These are phyloP conservation scores for Ambrosia hybrid DNA, from an alignment of 140 eudicot species.

Conservation along the genomic window DNA sequence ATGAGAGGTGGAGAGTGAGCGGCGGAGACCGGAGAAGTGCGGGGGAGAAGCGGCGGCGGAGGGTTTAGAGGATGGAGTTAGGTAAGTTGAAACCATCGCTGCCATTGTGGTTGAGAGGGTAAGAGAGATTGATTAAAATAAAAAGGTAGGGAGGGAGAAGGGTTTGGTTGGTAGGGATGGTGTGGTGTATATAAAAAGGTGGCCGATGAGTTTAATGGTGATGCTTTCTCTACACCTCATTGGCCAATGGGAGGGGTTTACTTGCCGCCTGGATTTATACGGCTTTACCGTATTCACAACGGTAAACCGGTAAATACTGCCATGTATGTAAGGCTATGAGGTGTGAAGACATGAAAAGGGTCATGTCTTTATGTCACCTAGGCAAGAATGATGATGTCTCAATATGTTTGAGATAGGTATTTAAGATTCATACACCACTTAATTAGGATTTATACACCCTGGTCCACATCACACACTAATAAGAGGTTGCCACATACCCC, in stretches of 20 bases:
- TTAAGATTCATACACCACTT: too few relatives aligned
- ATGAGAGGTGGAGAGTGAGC: slow-evolving; percentile 47
- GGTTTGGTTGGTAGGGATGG: slow-evolving; percentile 32
- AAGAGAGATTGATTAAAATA: slow-evolving; percentile 7
- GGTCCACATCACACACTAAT: too few relatives aligned
- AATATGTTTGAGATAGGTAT: too few relatives aligned
- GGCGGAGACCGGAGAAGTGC: slow-evolving; percentile 67
- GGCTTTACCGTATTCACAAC: too few relatives aligned
- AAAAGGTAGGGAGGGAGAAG: neutral
- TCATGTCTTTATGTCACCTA: too few relatives aligned
- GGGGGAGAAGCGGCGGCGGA: slow-evolving; percentile 50
- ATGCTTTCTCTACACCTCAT: neutral
- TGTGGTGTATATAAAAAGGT: neutral
- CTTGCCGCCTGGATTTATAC: slow-evolving; percentile 25
- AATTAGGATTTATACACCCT: too few relatives aligned
- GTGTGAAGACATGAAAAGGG: too few relatives aligned
- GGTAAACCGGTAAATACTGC: too few relatives aligned
- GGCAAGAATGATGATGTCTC: too few relatives aligned
- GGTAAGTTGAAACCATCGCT: slow-evolving; percentile 77
- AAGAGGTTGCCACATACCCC: too few relatives aligned
- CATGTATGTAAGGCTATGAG: too few relatives aligned
- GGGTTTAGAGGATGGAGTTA: slow-evolving; percentile 54
- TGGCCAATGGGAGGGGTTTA: neutral
- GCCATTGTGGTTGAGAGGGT: slow-evolving; percentile 19
- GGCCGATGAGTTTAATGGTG: slow-evolving; percentile 36